These are phyloP conservation scores for Colletotrichum sp. DNA, from an alignment of 2,329 filamentous ascomycete genomes.

Conservation along the genomic window DNA sequence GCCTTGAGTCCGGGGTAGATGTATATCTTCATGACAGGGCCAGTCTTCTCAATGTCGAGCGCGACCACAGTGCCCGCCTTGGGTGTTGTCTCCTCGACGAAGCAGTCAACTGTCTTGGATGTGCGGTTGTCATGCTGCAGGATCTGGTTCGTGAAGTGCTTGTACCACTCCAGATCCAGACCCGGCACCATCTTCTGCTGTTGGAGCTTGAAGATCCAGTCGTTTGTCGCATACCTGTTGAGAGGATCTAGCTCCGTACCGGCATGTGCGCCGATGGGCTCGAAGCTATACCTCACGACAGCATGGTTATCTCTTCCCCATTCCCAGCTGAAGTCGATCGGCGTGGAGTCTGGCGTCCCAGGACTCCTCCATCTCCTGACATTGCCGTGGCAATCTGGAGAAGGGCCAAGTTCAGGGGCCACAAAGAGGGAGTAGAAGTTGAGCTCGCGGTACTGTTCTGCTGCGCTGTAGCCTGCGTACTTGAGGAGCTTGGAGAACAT, in stretches of 20 bases:
- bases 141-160: constrained; percentile 13
- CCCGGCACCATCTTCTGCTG: constrained; percentile 7
- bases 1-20: constrained; percentile 17
- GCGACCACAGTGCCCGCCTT: constrained; percentile 14
- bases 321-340: constrained; percentile 20
- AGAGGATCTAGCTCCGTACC: constrained; percentile 15
- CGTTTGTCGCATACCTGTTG: constrained; percentile 10
- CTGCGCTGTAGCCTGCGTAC: constrained; percentile 13
- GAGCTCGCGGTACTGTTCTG: constrained; percentile 16
- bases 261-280: constrained; percentile 11
- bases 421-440: constrained; percentile 20
- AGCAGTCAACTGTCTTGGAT: constrained; percentile 4
- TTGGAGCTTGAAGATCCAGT: constrained; percentile 15
- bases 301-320: constrained; percentile 1
- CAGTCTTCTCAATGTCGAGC: constrained; percentile 18
- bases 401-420: constrained; percentile 14
- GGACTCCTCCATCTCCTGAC: constrained; percentile 13
- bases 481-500: constrained; percentile 19
- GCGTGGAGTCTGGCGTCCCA: constrained; percentile 12
- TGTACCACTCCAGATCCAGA: constrained; percentile 15
- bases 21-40: constrained; percentile 18
- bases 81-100: constrained; percentile 12
- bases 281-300: constrained; percentile 8
- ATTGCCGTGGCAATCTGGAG: constrained; percentile 13
- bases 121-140: background rate